Evolutionary conservation across 768 basidiomycete genomes (phyloP), one percentile per base, ranked within the genome.

Genomic region (Amanita subjunquillea): DNA sequence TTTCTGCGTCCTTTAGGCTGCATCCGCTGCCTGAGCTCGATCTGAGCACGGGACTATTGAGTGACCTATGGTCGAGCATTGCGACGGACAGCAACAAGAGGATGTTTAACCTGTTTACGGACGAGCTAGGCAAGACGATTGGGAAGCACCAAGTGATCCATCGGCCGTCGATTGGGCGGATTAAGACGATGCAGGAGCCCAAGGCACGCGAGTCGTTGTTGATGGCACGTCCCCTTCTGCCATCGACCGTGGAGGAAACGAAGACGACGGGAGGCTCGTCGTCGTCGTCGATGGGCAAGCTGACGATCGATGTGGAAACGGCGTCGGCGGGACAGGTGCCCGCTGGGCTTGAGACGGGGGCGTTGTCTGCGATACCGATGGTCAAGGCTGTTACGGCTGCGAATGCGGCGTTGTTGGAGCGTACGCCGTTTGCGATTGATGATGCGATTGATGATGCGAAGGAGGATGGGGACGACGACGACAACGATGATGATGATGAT

Each of bases 351-450:
- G 70, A 71, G 47, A 70, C 63, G 39, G 71, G 67, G 12, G 65
- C 65, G 25, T 71, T 78, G 41, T 77, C 80, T 23, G 77, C 83
- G 20, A 72, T 82, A 63, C 77, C 84, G 5, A 77, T 87, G 71
- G 72, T 90, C 45, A 75, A 85, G 59, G 85, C 83, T 0, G 88
- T 85, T 43, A 75, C 85, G 59, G 85, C 83, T 0, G 88, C 85
- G 48, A 87, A 80, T 57, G 85, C 85, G 30, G 88, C 89, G 29
- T 73, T 91, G 43, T 85, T 94, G 85, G 89, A 95, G 64, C 75
- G 95, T 40, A 92, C 91, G 23, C 85, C 87, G 57, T 99, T 99
- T 64, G 91, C 91, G n/a, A 96, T 98, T 55, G 96, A 99, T 62
- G 91, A 93, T 66, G 90, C 85, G 3, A 85, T 83, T 49, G 89